Evolutionary conservation across 768 basidiomycete species (phyloP).

Genomic region (Heimioporus sp.): DNA sequence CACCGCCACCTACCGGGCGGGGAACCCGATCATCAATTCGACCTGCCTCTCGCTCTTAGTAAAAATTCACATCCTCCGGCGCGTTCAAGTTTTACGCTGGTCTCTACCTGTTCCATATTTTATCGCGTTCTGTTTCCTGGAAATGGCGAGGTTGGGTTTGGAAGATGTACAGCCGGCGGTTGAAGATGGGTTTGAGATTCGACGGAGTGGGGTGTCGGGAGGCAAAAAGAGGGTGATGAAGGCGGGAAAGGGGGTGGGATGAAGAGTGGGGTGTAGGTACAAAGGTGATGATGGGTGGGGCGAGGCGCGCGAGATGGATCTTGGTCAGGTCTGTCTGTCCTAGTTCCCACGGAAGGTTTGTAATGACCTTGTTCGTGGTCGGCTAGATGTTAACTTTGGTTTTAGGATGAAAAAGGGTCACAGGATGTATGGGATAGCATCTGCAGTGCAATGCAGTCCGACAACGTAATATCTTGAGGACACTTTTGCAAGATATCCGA

Average conservation of each 20-base stretch:
- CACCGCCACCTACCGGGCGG: constrained; percentile 77
- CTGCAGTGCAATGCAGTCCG: too few relatives aligned
- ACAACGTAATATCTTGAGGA: too few relatives aligned
- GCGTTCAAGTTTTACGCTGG: constrained; percentile 79
- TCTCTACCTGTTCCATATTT: constrained; percentile 65
- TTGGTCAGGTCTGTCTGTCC: too few relatives aligned
- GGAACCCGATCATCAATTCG: constrained; percentile 72
- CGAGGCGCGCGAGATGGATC: too few relatives aligned
- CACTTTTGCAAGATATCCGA: too few relatives aligned
- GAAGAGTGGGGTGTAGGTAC: too few relatives aligned
- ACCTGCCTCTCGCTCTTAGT: constrained; percentile 82
- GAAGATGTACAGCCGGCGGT: constrained; percentile 68
- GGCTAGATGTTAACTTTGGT: too few relatives aligned
- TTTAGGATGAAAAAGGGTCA: too few relatives aligned
- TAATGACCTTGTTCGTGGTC: too few relatives aligned
- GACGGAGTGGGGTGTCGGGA: constrained; percentile 47
- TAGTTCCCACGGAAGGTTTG: too few relatives aligned
- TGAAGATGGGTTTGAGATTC: constrained; percentile 60
- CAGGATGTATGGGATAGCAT: too few relatives aligned
- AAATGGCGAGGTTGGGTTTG: constrained; percentile 71
- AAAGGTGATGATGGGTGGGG: too few relatives aligned
- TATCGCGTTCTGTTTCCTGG: constrained; percentile 73
- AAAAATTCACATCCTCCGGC: constrained; percentile 64
- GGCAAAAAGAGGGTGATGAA: constrained; percentile 23
- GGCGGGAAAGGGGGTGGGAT: not conserved